Evolutionary conservation across 202 grass and related monocot genomes (phyloP).

Genomic region (Elaeis oleifera): DNA sequence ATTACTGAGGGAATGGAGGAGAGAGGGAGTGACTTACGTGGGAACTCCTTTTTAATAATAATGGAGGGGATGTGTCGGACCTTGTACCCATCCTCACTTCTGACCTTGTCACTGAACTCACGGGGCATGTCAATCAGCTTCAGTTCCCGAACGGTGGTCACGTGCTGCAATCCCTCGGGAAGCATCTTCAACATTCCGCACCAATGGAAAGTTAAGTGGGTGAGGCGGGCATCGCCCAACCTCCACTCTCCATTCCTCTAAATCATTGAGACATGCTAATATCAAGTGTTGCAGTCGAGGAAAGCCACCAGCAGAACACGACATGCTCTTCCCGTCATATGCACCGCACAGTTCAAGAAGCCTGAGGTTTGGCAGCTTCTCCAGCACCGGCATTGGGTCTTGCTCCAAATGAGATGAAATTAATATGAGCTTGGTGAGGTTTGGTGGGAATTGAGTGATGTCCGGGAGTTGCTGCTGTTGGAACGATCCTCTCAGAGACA

Average conservation of each 20-base stretch:
- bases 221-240: background rate
- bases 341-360: background rate
- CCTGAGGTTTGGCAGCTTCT: conserved; percentile 7
- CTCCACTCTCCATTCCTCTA: conserved; percentile 6
- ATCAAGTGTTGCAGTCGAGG: background rate
- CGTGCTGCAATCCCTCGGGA: background rate
- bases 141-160: background rate
- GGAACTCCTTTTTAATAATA: too few relatives aligned
- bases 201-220: background rate
- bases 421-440: conserved; percentile 14
- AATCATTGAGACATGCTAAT: background rate
- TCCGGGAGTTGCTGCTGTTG: too few relatives aligned
- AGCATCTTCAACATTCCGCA: background rate
- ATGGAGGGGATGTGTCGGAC: too few relatives aligned
- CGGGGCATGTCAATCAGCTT: background rate
- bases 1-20: too few relatives aligned
- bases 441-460: background rate
- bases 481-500: too few relatives aligned
- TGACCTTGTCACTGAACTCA: too few relatives aligned
- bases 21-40: too few relatives aligned
- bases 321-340: background rate
- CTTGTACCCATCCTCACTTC: too few relatives aligned
- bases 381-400: conserved; percentile 27
- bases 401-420: background rate
- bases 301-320: background rate